A percentile compares a stretch with the other conserved stretches of the same genome.
Conservation (phyloP, 2,329 filamentous ascomycete genomes). For the Alternaria gansuensis region DNA sequence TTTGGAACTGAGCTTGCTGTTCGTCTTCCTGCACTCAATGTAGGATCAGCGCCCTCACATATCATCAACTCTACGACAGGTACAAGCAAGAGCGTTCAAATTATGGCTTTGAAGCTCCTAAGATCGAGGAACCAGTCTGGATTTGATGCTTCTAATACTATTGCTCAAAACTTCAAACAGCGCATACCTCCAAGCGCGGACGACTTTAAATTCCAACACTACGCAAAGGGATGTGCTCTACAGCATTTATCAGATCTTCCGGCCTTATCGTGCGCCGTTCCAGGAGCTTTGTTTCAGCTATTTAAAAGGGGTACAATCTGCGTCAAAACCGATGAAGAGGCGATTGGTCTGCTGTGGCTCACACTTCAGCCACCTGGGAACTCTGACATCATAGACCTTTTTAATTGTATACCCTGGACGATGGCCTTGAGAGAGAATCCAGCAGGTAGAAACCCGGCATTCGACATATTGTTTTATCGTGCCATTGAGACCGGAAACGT, state of each 20-base stretch:
- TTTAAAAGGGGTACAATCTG: neutral
- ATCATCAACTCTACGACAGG: neutral
- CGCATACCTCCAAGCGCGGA: neutral
- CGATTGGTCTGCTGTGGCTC: neutral
- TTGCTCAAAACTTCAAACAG: neutral
- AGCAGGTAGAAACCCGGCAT: too few species aligned
- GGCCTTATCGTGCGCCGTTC: neutral
- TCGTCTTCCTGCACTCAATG: slow-evolving; percentile 1
- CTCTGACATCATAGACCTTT: too few species aligned
- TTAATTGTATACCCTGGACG: neutral
- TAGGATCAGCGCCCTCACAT: neutral
- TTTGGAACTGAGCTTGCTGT: slow-evolving; percentile 25
- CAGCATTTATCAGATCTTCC: neutral
- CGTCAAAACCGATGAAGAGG: neutral
- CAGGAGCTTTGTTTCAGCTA: neutral
- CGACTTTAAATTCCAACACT: neutral
- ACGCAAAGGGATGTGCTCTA: neutral
- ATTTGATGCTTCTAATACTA: neutral
- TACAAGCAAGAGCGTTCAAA: neutral
- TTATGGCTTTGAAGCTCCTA: neutral
- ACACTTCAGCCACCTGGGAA: neutral
- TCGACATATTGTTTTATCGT: too few species aligned
- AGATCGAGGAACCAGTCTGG: neutral
- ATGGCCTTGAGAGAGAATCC: too few species aligned
- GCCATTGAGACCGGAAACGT: too few species aligned